Base-by-base conservation (phyloP, 2,329 filamentous ascomycete species). In the Penicillium sp. region DNA sequence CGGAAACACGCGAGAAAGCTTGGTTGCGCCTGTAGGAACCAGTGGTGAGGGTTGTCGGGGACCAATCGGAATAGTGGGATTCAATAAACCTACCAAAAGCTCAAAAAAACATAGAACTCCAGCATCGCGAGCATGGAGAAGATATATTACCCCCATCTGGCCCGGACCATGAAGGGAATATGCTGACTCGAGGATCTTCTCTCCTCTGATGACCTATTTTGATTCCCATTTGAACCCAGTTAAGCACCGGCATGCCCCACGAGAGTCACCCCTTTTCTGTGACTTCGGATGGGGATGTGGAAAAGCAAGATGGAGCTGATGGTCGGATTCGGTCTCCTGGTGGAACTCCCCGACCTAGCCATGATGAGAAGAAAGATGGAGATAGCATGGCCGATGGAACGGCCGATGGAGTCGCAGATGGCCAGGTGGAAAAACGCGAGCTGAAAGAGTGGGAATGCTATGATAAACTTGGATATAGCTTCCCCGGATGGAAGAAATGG, bases 401-500 rank as follows among this genome's bases (percentile, higher is more conserved):
- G 7, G 32, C 30, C 18, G 26, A 46, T 35, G 42, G 42, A 27
- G 26, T 16, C 11, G 13, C 29, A 11, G 12, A 41, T 22, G 44
- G 36, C 26, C n/a, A 52, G 12, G 52, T 43, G 30, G 29, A 30
- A 1, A 64, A 56, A 35, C 31, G 50, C 2, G 65, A 73, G 42
- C 46, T 77, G 27, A 69, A 63, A 2, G 70, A 74, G 43, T 64
- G 66, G 17, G 77, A 82, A 46, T 82, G 78, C 57, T 81, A 80
- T 57, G 71, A 75, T 8, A 74, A 83, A 57, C 68, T 85, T 2
- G 80, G 79, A 32, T 85, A 73, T 54, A 64, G 65, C 7, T 85
- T 74, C 44, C 63, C 80, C 0, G 57, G 41, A n/a, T 71, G 66
- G 68, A 82, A 80, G 67, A 85, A 84, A 68, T 84, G 80, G 80